Base-by-base conservation (phyloP, 345 rosid genomes). In the Anacardium occidentale region DNA sequence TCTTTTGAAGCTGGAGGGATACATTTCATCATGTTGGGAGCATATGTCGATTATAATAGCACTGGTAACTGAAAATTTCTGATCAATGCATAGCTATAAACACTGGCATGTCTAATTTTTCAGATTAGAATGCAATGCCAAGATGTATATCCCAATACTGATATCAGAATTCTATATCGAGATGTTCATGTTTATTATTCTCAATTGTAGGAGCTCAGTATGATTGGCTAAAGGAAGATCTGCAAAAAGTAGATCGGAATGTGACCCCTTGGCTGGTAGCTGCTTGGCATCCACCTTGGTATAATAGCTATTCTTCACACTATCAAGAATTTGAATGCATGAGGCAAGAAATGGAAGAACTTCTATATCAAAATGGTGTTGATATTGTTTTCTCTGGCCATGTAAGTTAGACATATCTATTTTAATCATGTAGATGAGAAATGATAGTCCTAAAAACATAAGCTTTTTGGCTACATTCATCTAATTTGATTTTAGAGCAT, bases 261-360 rank as follows among this genome's bases (percentile, higher is more conserved):
- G 75, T 82, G 64, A 91, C 92, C 42, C 97, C 96, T 11, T 93
- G 98, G 98, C 74, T 93, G 51, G 91, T 88, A 57, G 96, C 93
- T 57, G 86, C 87, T 17, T 86, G 88, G 97, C 97, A 94, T 83
- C 80, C 96, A 14, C 97, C 97, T 18, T 93, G 97, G 94, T 93
- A 88, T 70, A 89, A 85, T 71, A 89, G 91, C 80, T 91, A 90
- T 63, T 75, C 87, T 55, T 87, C 98, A 1, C 98, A 93, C 66
- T 93, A 90, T 81, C 93, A 90, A 66, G 98, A 91, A 76, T 90
- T 87, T 71, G 98, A 93, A 81, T 93, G 98, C 80, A 94, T 91
- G 98, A 86, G 98, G 78, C 91, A 82, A 77, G 89, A 84, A 79
- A 91, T 94, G 93, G 98, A 94, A 80, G 81, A 72, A 70, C 91